These are phyloP conservation scores for Claviceps lovelessii DNA, from an alignment of 2,329 filamentous ascomycete species.

Conservation along the genomic window DNA sequence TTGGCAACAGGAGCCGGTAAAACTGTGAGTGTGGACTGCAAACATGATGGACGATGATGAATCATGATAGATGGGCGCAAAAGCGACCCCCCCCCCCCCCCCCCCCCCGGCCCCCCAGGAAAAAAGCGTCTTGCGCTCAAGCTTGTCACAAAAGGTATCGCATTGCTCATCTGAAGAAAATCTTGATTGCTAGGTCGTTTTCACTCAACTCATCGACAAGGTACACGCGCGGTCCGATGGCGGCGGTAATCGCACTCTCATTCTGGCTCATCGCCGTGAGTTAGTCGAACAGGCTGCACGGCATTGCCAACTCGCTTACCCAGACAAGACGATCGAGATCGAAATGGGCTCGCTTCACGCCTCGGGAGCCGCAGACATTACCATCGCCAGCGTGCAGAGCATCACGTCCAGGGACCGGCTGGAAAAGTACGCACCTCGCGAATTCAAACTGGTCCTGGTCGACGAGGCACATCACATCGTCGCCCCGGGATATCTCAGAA, in stretches of 20 bases:
- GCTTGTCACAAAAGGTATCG: background rate
- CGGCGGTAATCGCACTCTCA: conserved; percentile 58
- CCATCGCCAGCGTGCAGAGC: conserved; percentile 78
- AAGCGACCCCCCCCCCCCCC: too few relatives aligned
- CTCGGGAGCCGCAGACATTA: conserved; percentile 76
- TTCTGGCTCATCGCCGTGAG: conserved; percentile 83
- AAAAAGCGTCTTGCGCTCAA: background rate
- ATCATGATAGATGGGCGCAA: background rate
- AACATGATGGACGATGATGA: background rate
- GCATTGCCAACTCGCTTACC: conserved; percentile 72
- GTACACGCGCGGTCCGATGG: conserved; percentile 39
- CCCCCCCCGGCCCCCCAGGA: too few relatives aligned
- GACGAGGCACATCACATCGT: conserved; percentile 98
- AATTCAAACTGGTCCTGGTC: conserved; percentile 82
- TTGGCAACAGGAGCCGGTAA: conserved; percentile 82
- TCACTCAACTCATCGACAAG: conserved; percentile 83
- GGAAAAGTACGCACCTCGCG: conserved; percentile 62
- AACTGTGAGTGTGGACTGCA: conserved; percentile 41
- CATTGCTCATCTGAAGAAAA: background rate
- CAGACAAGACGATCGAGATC: conserved; percentile 66
- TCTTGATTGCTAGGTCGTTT: conserved; percentile 54
- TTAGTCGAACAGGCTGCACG: conserved; percentile 84
- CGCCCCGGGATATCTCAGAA: conserved; percentile 60
- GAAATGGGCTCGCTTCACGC: conserved; percentile 77
- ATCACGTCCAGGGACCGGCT: conserved; percentile 64